Percentiles rank a stretch among this genome's conserved stretches.
These are phyloP conservation scores for Daedaleopsis sinensis DNA, from an alignment of 768 basidiomycete species.

Conservation along the genomic window DNA sequence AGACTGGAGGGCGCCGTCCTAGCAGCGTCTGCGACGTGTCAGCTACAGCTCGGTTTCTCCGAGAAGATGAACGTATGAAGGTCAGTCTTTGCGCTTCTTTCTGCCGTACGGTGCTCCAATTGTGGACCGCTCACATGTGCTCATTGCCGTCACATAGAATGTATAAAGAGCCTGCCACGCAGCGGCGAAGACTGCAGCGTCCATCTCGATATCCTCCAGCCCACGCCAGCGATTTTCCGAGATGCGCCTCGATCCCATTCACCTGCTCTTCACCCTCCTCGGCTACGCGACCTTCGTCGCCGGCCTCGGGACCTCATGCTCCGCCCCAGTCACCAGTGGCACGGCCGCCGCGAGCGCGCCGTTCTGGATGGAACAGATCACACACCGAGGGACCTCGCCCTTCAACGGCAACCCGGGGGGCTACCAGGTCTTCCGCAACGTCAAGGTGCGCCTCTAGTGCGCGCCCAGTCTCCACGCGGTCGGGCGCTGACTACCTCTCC, in stretches of 20 bases:
- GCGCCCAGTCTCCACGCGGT: neutral
- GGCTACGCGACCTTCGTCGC: slow-evolving; percentile 26
- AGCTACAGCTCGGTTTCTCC: slow-evolving; percentile 6
- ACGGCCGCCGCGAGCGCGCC: slow-evolving; percentile 55
- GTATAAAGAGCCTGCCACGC: slow-evolving; percentile 5
- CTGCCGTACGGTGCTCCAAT: neutral
- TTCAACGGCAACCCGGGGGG: slow-evolving; percentile 54
- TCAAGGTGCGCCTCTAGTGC: slow-evolving; percentile 44
- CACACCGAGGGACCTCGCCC: slow-evolving; percentile 63
- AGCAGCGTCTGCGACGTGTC: neutral
- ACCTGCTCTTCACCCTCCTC: slow-evolving; percentile 18
- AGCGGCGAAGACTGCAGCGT: neutral
- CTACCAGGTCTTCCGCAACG: slow-evolving; percentile 78
- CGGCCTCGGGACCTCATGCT: slow-evolving; percentile 51
- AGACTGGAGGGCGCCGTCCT: neutral
- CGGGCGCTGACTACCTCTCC: slow-evolving; percentile 1
- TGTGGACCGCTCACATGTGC: neutral
- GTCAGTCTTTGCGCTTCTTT: neutral
- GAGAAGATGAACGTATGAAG: slow-evolving; percentile 2
- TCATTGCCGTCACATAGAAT: no score
- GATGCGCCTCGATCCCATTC: slow-evolving; percentile 11
- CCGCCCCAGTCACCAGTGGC: slow-evolving; percentile 49
- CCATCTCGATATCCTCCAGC: slow-evolving; percentile 1
- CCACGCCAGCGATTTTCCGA: neutral
- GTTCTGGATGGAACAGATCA: slow-evolving; percentile 73